Conservation (phyloP, 148 eudicot species). For the Selenicereus undatus region DNA sequence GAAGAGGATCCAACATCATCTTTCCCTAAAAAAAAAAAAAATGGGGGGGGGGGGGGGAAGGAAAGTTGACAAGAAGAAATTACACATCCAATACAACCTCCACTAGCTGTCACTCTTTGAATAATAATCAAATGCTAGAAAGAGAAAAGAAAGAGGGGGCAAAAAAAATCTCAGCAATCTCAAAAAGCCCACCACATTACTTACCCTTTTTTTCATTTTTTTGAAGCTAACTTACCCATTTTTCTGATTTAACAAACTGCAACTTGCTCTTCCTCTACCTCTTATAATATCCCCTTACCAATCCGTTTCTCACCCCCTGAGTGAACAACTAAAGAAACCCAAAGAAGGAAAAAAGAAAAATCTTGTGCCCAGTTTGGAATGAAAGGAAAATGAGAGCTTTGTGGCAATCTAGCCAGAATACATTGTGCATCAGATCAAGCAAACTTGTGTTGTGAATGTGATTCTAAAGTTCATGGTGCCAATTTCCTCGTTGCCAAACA, state of each 20-base stretch:
- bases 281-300: background rate
- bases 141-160: background rate
- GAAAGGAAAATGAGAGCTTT: slow-evolving; percentile 21
- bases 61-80: background rate
- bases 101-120: background rate
- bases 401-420: slow-evolving; percentile 23
- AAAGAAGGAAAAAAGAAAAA: background rate
- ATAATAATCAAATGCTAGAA: background rate
- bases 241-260: background rate
- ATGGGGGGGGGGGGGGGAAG: no score
- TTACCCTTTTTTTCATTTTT: no score
- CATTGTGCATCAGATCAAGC: slow-evolving; percentile 30
- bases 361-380: background rate
- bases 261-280: background rate
- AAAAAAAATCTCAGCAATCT: background rate
- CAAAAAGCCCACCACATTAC: background rate
- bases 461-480: slow-evolving; percentile 27
- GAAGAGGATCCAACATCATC: no score
- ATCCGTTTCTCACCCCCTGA: background rate
- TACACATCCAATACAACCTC: background rate
- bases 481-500: slow-evolving; percentile 30
- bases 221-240: background rate
- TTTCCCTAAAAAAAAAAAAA: no score
- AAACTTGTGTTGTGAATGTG: slow-evolving; percentile 26
- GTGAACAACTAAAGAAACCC: background rate